Conservation (phyloP, 1,139 yeast genomes). For the Pichia sp. region DNA sequence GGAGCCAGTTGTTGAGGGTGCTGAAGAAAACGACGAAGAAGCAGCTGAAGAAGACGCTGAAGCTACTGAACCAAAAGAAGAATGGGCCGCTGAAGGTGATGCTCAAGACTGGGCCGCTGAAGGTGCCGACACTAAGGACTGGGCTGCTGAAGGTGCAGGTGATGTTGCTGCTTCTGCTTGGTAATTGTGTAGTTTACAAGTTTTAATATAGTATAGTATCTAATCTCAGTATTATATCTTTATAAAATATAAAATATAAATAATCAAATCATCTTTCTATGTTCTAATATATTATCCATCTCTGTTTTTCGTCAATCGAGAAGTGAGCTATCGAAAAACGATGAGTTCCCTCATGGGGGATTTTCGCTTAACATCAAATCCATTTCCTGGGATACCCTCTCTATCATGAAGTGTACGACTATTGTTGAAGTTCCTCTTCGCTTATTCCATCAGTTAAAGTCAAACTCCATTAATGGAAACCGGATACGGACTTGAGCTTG, state of each 20-base stretch:
- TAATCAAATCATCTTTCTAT: constrained; percentile 16
- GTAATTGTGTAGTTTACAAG: constrained; percentile 23
- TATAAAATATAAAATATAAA: constrained; percentile 11
- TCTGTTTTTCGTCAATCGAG: no score
- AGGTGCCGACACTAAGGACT: constrained; percentile 37
- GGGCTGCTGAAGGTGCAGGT: constrained; percentile 38
- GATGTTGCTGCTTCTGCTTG: constrained; percentile 32
- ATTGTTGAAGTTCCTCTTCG: no score
- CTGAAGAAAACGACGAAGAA: constrained; percentile 57
- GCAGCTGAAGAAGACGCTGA: constrained; percentile 57
- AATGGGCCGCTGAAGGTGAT: constrained; percentile 40
- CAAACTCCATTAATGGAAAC: neutral
- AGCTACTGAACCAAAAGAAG: constrained; percentile 30
- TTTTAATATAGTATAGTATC: constrained; percentile 11
- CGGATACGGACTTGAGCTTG: neutral
- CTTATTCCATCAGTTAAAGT: neutral
- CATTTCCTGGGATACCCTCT: no score
- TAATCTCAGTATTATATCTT: constrained; percentile 12
- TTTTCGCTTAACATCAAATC: neutral
- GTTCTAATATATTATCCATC: constrained; percentile 1
- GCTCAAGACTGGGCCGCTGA: constrained; percentile 71
- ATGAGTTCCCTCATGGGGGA: no score
- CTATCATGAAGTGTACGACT: no score
- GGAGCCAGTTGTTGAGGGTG: constrained; percentile 85
- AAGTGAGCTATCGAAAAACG: no score